A percentile compares a stretch with the other conserved stretches of the same genome.
Conservation (phyloP, 2,329 filamentous ascomycete genomes). For the Westerdykella aurantiaca region DNA sequence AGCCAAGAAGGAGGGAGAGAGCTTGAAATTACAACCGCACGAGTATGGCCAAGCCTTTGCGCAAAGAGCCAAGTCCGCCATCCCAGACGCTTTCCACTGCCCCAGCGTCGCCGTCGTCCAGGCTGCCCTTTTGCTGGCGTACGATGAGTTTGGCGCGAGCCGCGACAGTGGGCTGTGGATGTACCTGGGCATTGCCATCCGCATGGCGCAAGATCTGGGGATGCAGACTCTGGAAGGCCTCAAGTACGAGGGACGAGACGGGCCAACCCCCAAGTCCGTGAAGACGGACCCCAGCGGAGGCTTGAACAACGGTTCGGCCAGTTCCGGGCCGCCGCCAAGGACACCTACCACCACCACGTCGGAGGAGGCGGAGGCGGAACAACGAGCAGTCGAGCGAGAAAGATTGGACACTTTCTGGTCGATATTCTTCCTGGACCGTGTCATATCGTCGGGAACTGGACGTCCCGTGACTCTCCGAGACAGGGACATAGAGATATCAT, state of each 20-base stretch:
- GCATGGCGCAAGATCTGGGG: conserved; percentile 74
- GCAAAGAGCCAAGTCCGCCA: conserved; percentile 73
- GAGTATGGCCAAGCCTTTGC: conserved; percentile 75
- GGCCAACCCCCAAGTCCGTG: conserved; percentile 53
- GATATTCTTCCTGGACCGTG: conserved; percentile 78
- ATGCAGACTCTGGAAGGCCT: conserved; percentile 77
- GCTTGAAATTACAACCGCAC: conserved; percentile 40
- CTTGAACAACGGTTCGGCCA: conserved; percentile 39
- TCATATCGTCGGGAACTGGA: conserved; percentile 83
- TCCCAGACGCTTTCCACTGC: conserved; percentile 76
- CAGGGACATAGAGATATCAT: conserved; percentile 75
- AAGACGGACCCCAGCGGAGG: conserved; percentile 32
- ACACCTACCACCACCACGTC: conserved; percentile 9
- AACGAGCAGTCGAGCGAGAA: conserved; percentile 68
- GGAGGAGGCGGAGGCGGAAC: conserved; percentile 46
- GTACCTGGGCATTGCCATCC: conserved; percentile 82
- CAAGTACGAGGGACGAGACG: conserved; percentile 50
- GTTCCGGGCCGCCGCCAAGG: conserved; percentile 44
- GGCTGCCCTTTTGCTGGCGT: conserved; percentile 75
- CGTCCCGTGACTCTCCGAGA: conserved; percentile 77
- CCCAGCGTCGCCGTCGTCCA: conserved; percentile 80
- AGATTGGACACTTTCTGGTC: conserved; percentile 86
- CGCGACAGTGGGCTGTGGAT: conserved; percentile 90
- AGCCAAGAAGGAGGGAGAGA: conserved; percentile 38
- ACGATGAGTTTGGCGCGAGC: conserved; percentile 82